Conservation (phyloP, 2,329 filamentous ascomycete species). For the Claviceps cyperi region DNA sequence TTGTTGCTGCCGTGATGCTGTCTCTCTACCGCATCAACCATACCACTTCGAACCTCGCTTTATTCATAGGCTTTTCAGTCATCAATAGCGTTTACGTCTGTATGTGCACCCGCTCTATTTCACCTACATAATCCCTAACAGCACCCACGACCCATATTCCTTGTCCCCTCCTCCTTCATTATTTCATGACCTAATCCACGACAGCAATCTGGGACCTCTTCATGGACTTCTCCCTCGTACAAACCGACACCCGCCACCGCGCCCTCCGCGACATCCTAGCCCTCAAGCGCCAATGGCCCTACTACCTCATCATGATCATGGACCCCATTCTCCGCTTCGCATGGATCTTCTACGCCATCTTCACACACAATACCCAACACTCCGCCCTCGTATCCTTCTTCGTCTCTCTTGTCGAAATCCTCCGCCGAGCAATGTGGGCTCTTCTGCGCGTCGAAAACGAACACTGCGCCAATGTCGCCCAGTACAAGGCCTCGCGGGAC, state of each 20-base stretch:
- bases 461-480: conserved; percentile 80
- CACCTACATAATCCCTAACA: background rate
- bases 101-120: conserved; percentile 15
- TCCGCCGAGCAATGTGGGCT: conserved; percentile 80
- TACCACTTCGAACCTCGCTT: conserved; percentile 39
- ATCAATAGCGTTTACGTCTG: conserved; percentile 73
- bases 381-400: conserved; percentile 70
- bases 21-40: conserved; percentile 70
- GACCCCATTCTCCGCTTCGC: conserved; percentile 81
- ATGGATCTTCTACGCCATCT: conserved; percentile 90
- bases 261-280: conserved; percentile 66
- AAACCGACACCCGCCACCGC: conserved; percentile 52
- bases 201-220: conserved; percentile 78
- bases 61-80: conserved; percentile 70
- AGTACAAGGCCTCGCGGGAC: conserved; percentile 81
- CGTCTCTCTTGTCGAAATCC: conserved; percentile 63
- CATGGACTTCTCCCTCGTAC: conserved; percentile 92
- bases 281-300: conserved; percentile 65
- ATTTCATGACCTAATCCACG: background rate
- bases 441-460: conserved; percentile 95
- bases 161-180: background rate
- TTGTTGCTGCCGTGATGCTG: conserved; percentile 62
- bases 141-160: background rate
- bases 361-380: conserved; percentile 65
- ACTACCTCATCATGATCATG: conserved; percentile 71